Base-by-base conservation (phyloP, 345 rosid genomes). In the Melaleuca alternifolia region DNA sequence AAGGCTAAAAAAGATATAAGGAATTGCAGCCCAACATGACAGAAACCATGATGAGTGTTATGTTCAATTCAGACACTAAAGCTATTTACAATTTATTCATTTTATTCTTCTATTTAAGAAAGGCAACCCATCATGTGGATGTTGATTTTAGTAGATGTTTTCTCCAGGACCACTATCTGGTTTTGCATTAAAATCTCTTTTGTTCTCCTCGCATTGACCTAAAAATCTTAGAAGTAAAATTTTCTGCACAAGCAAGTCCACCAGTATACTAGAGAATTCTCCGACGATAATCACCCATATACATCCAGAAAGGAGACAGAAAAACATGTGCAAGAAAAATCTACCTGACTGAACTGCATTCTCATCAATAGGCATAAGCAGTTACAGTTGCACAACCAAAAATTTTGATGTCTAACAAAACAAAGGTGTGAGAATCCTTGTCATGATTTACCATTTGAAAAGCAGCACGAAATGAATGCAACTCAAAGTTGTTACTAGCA, bases 391-490 rank as follows among this genome's bases (percentile, higher is more conserved):
- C 71, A 59, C 6, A 59, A 12, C n/a, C 18, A n/a, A 59, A n/a
- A 59, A 59, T 33, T 59, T 59, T 0, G 2, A 71, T 41, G 33
- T 71, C 81, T 71, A 71, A 37, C 81, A 37, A 71, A 71, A 37
- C 81, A 71, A 71, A 71, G 81, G 14, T 71, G 48, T 0, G 26
- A 37, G 81, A 10, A 71, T 37, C 37, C 26, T 71, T 18, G 77
- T 37, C 4, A 1, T 71, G 48, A 77, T 54, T n/a, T 93, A 97
- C 98, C 97, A 94, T 93, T 88, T 96, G 98, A 85, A 97, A 97
- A 86, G 95, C 97, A 88, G 99, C 97, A 87, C 98, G 99, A 83
- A 94, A 95, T 85, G 97, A 93, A 90, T 95, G 98, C 92, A 96
- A 83, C 94, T 95, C 94, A 89, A 96, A 97, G 91, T 97, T 96